These are phyloP conservation scores for Cladorrhinum sp. DNA, from an alignment of 2,329 filamentous ascomycete species.

Conservation along the genomic window DNA sequence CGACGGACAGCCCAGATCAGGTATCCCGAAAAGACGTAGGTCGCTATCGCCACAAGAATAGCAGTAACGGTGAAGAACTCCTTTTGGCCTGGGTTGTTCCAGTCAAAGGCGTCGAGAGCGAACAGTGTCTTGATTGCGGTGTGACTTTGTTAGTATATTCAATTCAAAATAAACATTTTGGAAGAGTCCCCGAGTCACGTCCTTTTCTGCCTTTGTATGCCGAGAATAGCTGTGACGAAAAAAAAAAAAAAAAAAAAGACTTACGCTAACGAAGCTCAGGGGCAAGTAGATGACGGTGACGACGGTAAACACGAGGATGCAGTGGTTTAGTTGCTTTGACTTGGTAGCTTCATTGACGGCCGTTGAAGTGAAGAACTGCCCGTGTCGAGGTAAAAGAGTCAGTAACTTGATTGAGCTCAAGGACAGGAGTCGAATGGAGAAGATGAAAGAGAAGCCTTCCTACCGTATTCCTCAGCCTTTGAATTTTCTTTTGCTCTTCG, in stretches of 20 bases:
- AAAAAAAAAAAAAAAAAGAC: not conserved
- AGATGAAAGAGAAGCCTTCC: not conserved
- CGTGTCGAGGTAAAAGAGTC: not conserved
- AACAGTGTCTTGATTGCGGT: constrained; percentile 1
- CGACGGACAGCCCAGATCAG: constrained; percentile 1
- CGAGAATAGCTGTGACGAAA: not conserved
- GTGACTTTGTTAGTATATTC: not conserved
- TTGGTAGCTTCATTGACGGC: constrained; percentile 15
- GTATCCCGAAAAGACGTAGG: constrained; percentile 5
- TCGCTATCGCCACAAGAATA: not conserved
- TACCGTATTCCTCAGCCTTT: not conserved
- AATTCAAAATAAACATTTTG: too few relatives aligned
- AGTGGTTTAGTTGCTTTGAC: constrained; percentile 15
- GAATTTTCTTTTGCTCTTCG: not conserved
- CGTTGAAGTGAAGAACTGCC: constrained; percentile 14
- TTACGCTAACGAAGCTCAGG: constrained; percentile 16
- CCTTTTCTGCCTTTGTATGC: not conserved
- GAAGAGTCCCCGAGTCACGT: not conserved
- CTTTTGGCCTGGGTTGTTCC: constrained; percentile 6
- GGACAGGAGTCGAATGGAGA: too few relatives aligned
- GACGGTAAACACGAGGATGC: constrained; percentile 18
- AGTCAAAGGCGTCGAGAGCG: constrained; percentile 7
- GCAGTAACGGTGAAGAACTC: constrained; percentile 3
- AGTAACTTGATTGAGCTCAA: too few relatives aligned
- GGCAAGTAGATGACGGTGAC: constrained; percentile 18